Base-by-base conservation (phyloP, 306 rosid genomes). In the Echinosophora koreensis region DNA sequence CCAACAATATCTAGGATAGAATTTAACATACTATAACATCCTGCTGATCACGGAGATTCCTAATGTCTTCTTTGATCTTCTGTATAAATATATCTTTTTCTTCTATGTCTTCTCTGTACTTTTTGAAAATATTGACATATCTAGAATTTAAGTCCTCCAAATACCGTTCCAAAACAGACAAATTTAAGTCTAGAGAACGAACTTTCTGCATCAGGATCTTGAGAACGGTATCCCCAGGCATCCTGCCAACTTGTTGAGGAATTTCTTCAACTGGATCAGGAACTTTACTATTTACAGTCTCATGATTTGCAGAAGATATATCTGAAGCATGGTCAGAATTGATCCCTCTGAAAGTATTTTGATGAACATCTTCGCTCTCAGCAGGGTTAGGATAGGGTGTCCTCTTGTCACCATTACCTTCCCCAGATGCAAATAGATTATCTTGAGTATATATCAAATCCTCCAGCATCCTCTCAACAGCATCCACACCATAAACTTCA, bases 211-310 rank as follows among this genome's bases (percentile, higher is more conserved):
- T 91, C 67, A 96, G 86, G 74, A 96, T 89, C 80, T 96, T 96
- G 65, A 96, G 97, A 89, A 89, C 97, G 34, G 97, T 88, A 81
- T 95, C 98, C 70, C 98, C 97, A 49, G 98, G 98, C 97, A 95
- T 89, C 86, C 98, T 89, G 67, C 94, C 93, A 73, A 77, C 91
- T 81, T 90, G 97, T 73, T 85, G 96, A 58, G 84, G 95, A 32
- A 52, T 71, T 85, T 95, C 97, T 86, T 87, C 94, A 66, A 87
- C 84, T 8, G 93, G 85, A 80, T 92, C 91, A 75, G 87, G 95
- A 73, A 81, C 82, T 0, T 80, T 82, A 71, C 68, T 88, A 49
- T 79, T 87, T 80, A 66, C 49, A 18, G 37, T 72, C 61, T 89
- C 97, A n/a, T 76, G 82, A 84, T 77, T 89, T 64, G 66, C 74